Base-by-base conservation (phyloP, 1,284 basidiomycete species). In the Fomitopsis betulina region DNA sequence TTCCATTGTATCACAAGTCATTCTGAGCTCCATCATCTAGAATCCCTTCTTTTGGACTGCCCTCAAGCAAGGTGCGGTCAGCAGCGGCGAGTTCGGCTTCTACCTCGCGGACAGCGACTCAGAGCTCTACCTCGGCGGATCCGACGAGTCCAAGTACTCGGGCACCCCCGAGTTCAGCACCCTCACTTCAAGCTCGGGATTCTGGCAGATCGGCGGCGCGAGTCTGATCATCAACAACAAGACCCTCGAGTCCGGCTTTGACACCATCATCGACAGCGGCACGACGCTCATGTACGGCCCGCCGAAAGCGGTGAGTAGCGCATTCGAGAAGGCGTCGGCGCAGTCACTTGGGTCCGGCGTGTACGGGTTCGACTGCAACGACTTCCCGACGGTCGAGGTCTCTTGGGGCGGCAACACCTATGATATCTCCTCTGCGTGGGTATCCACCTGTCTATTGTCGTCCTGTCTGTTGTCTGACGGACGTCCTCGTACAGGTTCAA, bases 61-160 rank as follows among this genome's bases (percentile, higher is more conserved):
- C 50, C 58, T 78, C 21, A 64, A 65, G 1, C 71, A 81, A 58
- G 69, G 69, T 19, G 64, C 68, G 30, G 71, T 78, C 9, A 61
- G 70, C 3, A 60, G 72, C 21, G 65, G 74, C 33, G 75, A 79
- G 53, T 88, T 88, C 62, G 75, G 76, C n/a, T 79, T 89, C 68
- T 80, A 82, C 59, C 75, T 89, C 47, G 68, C 76, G 10, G 47
- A 63, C 2, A 59, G 64, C 27, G 74, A 74, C 9, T 77, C 79
- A 21, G 79, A 83, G 65, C 78, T 90, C 15, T 80, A 73, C 64
- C 73, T 90, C 53, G 88, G 88, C 53, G 84, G 82, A 9, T 70
- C 73, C 0, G 71, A 84, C 61, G 63, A 60, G 5, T 53, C 58
- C 5, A 62, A 76, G 49, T 79, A 78, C 65, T 73, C 66, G n/a